These are phyloP conservation scores for Agaricales sp. DNA, from an alignment of 1,284 basidiomycete species.

Conservation along the genomic window DNA sequence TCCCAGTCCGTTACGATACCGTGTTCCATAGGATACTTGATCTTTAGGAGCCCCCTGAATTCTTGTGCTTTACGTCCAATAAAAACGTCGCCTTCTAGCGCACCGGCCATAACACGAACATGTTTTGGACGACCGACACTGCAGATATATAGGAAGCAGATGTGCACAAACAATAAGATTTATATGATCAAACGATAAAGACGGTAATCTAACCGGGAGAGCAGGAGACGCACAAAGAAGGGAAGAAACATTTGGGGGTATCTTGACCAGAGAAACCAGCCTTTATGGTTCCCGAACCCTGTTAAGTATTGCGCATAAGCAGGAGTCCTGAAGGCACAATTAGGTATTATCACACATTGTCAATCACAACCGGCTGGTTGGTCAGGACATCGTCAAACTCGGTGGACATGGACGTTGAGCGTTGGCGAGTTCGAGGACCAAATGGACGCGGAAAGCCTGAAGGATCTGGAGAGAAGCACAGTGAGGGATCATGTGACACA, in stretches of 20 bases:
- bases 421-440: too few relatives aligned
- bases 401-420: slow-evolving; percentile 51
- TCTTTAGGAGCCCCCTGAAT: slow-evolving; percentile 87
- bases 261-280: slow-evolving; percentile 97
- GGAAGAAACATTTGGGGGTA: slow-evolving; percentile 97
- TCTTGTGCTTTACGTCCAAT: slow-evolving; percentile 93
- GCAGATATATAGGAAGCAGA: slow-evolving; percentile 10
- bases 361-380: slow-evolving; percentile 91
- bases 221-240: slow-evolving; percentile 76
- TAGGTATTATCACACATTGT: slow-evolving; percentile 75
- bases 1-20: slow-evolving; percentile 96
- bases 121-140: slow-evolving; percentile 96
- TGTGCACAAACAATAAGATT: slow-evolving; percentile 7
- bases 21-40: slow-evolving; percentile 98
- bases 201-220: slow-evolving; percentile 23
- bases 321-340: slow-evolving; percentile 13
- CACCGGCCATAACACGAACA: slow-evolving; percentile 93
- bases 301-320: slow-evolving; percentile 12
- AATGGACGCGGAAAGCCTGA: slow-evolving; percentile 1
- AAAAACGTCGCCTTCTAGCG: slow-evolving; percentile 86
- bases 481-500: slow-evolving; percentile 1
- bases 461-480: slow-evolving; percentile 5
- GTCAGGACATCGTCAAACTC: slow-evolving; percentile 87
- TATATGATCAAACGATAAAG: slow-evolving; percentile 7
- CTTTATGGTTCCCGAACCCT: slow-evolving; percentile 97